Conservation (phyloP, 2,329 filamentous ascomycete species). For the Paecilomyces sp. region DNA sequence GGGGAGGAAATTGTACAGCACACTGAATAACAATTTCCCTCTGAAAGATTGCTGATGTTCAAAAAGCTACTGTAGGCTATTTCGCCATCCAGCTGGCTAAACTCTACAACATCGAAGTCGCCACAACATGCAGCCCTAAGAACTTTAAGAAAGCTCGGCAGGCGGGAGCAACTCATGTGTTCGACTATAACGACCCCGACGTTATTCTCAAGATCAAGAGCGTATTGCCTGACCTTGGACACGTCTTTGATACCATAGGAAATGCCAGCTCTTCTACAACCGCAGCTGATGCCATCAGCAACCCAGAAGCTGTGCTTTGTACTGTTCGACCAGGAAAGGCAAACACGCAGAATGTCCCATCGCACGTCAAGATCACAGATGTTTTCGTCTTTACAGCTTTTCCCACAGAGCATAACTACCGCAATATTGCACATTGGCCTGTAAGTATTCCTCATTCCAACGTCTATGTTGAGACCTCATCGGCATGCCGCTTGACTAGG, state of each 20-base stretch:
- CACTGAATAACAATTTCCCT: no score
- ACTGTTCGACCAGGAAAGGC: conserved; percentile 37
- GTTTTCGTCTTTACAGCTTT: conserved; percentile 41
- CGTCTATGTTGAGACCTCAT: no score
- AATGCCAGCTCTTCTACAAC: conserved; percentile 24
- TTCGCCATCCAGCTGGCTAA: conserved; percentile 31
- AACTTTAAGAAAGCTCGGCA: conserved; percentile 25
- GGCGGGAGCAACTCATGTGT: conserved; percentile 27
- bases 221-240: conserved; percentile 23
- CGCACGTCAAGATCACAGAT: conserved; percentile 29
- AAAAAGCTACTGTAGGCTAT: conserved; percentile 29
- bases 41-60: no score
- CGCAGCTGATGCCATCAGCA: conserved; percentile 23
- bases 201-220: conserved; percentile 29
- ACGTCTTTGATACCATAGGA: conserved; percentile 41
- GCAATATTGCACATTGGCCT: conserved; percentile 27
- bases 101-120: conserved; percentile 22
- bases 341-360: conserved; percentile 28
- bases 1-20: conserved; percentile 38
- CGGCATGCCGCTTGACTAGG: no score
- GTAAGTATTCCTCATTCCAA: conserved; percentile 18
- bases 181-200: conserved; percentile 34
- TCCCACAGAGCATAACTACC: conserved; percentile 32
- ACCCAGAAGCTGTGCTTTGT: conserved; percentile 25
- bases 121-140: conserved; percentile 29